Conservation (phyloP, 331 rosid genomes). For the Phaseolus coccineus region DNA sequence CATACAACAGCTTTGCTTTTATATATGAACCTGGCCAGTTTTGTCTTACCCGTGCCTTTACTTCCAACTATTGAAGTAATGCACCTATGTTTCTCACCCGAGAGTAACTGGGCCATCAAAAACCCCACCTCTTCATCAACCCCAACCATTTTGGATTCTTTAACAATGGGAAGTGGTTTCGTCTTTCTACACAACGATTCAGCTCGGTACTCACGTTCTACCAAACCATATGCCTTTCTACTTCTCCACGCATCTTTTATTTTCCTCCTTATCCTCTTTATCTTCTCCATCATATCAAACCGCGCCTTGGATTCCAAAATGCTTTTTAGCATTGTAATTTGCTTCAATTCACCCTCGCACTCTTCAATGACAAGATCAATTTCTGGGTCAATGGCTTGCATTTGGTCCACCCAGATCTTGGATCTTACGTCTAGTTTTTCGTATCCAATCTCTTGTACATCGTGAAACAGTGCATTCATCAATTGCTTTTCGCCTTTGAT, state of each 20-base stretch:
- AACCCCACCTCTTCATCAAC: not conserved
- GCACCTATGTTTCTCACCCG: not conserved
- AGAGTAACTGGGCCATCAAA: slow-evolving; percentile 3
- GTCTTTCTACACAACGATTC: not conserved
- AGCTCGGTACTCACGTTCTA: not conserved
- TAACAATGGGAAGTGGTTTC: not conserved
- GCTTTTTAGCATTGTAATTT: no score
- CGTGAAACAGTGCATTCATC: no score
- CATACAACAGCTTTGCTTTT: not conserved
- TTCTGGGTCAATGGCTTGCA: no score
- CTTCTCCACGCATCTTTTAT: no score
- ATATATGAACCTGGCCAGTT: not conserved
- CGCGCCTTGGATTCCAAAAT: no score
- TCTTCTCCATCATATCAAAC: no score
- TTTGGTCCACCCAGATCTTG: no score
- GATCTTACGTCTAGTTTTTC: not conserved
- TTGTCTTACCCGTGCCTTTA: slow-evolving; percentile 41
- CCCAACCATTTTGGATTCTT: slow-evolving; percentile 11
- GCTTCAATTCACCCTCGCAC: no score
- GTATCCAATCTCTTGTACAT: not conserved
- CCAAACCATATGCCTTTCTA: no score
- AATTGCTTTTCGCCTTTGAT: no score
- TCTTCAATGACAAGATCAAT: no score
- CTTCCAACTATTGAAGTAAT: slow-evolving; percentile 28
- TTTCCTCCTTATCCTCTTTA: no score